Conservation (phyloP, 2,329 filamentous ascomycete species). For the Zasmidium cellare region DNA sequence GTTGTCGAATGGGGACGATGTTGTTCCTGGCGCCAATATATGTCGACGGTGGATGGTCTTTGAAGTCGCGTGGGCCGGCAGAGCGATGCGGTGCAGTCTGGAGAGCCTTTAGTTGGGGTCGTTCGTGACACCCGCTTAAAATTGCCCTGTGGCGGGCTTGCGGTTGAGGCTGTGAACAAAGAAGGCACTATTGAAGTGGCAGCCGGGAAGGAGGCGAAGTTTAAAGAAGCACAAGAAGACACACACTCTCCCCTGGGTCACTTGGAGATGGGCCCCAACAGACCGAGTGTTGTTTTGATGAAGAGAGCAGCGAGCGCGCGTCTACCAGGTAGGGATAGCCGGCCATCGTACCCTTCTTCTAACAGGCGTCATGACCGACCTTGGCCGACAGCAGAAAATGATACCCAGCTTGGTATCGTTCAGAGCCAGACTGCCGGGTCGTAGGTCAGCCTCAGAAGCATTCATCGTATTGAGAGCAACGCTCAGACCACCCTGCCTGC, state of each 20-base stretch:
- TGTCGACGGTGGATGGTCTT: conserved; percentile 10
- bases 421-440: conserved; percentile 40
- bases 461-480: conserved; percentile 40
- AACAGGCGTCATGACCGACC: conserved; percentile 31
- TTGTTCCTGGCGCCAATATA: conserved; percentile 23
- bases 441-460: conserved; percentile 43
- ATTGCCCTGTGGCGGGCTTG: conserved; percentile 23
- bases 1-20: conserved; percentile 18
- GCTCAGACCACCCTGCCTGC: conserved; percentile 45
- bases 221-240: conserved; percentile 18
- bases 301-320: conserved; percentile 24
- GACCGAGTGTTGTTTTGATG: conserved; percentile 23
- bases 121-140: conserved; percentile 25
- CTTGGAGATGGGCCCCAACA: conserved; percentile 21
- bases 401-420: conserved; percentile 25
- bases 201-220: conserved; percentile 13
- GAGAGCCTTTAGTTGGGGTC: conserved; percentile 20
- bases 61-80: conserved; percentile 18
- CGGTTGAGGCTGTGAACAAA: conserved; percentile 26
- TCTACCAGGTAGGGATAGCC: conserved; percentile 32
- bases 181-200: conserved; percentile 22
- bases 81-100: conserved; percentile 17
- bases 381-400: conserved; percentile 29
- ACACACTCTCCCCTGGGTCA: conserved; percentile 8
- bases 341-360: conserved; percentile 26